Evolutionary conservation across 1,139 yeast genomes (phyloP).

Genomic region (Candida anutae): DNA sequence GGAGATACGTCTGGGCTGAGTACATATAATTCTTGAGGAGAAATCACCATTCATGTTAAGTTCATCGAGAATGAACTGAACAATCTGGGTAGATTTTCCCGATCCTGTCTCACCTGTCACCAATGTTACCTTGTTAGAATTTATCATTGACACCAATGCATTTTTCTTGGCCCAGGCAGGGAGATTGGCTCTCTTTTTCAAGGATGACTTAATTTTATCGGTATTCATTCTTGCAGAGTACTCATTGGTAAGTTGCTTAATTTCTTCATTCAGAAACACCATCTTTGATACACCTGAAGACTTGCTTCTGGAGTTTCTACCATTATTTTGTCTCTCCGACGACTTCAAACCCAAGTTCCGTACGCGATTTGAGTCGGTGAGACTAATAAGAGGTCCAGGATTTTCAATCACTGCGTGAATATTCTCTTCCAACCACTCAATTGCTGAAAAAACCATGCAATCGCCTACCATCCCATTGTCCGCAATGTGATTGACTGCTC

Average conservation of each 20-base stretch:
- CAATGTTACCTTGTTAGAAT: slow-evolving; percentile 55
- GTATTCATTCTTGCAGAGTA: slow-evolving; percentile 12
- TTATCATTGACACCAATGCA: slow-evolving; percentile 48
- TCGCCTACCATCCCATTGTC: slow-evolving; percentile 51
- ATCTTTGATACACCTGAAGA: background rate
- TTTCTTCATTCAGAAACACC: slow-evolving; percentile 9
- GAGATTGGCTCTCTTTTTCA: slow-evolving; percentile 38
- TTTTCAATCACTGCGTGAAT: slow-evolving; percentile 48
- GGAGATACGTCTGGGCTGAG: slow-evolving; percentile 94
- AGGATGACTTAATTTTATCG: slow-evolving; percentile 12
- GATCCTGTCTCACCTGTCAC: slow-evolving; percentile 94
- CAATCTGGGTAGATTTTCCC: slow-evolving; percentile 49
- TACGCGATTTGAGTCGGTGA: no score
- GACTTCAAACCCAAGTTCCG: background rate
- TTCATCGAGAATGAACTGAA: slow-evolving; percentile 77
- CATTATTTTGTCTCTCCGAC: slow-evolving; percentile 1
- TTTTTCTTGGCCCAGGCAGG: slow-evolving; percentile 80
- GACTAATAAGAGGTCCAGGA: slow-evolving; percentile 70
- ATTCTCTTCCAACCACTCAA: slow-evolving; percentile 72
- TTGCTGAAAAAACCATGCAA: slow-evolving; percentile 54
- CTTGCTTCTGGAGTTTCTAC: slow-evolving; percentile 1
- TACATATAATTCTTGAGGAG: slow-evolving; percentile 63
- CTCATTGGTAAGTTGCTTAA: slow-evolving; percentile 16
- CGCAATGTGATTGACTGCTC: slow-evolving; percentile 33
- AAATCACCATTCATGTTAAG: slow-evolving; percentile 38